Conservation (phyloP, 169 alveolate genomes). For the Plasmodium ovale region DNA sequence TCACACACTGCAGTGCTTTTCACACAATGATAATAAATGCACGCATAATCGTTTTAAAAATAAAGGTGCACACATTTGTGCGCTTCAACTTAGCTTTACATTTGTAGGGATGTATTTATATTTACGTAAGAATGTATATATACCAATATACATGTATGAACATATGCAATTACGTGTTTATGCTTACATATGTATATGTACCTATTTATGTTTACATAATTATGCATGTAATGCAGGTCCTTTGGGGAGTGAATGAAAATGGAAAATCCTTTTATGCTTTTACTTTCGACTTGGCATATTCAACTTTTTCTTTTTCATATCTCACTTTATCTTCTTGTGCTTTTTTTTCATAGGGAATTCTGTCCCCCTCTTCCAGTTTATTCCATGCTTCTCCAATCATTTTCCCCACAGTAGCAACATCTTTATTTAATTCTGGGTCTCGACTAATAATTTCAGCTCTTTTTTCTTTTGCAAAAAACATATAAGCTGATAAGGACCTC, state of each 20-base stretch:
- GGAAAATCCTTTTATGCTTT: slow-evolving; percentile 33
- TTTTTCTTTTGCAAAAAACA: slow-evolving; percentile 92
- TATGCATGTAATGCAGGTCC: too few species aligned
- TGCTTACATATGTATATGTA: neutral
- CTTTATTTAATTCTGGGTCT: slow-evolving; percentile 89
- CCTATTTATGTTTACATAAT: neutral
- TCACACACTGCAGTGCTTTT: too few species aligned
- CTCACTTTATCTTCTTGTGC: slow-evolving; percentile 91
- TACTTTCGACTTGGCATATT: slow-evolving; percentile 76
- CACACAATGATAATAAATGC: too few species aligned
- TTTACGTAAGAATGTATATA: neutral
- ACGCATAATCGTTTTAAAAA: too few species aligned
- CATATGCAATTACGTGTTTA: neutral
- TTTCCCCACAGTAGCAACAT: slow-evolving; percentile 92
- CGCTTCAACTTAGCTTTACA: neutral
- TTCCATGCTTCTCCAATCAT: slow-evolving; percentile 94
- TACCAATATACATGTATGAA: neutral
- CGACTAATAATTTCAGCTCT: slow-evolving; percentile 87
- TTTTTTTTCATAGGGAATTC: slow-evolving; percentile 90
- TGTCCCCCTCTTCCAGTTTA: slow-evolving; percentile 87
- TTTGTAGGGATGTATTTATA: too few species aligned
- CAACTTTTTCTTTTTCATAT: slow-evolving; percentile 90
- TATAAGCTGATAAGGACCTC: slow-evolving; percentile 91
- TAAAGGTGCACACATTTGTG: neutral
- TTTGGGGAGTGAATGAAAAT: too few species aligned